Evolutionary conservation across 2,329 filamentous ascomycete genomes (phyloP).

Genomic region (Colletotrichum viniferum): DNA sequence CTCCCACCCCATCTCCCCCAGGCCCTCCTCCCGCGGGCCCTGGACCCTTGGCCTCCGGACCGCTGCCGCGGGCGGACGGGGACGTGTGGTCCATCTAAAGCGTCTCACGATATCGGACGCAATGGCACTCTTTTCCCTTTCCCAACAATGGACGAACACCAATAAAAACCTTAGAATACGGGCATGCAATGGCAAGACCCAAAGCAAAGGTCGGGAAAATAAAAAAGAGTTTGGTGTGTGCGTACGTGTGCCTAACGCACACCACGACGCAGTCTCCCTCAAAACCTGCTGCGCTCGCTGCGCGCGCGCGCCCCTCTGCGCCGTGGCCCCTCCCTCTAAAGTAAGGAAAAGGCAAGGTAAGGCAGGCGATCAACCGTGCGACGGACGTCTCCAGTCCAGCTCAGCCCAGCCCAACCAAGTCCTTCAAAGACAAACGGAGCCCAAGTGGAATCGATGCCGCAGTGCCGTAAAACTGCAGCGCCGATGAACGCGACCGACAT

Average conservation of each 20-base stretch:
- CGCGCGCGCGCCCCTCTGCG: background rate
- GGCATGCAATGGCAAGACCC: background rate
- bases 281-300: background rate
- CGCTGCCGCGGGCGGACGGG: conserved; percentile 9
- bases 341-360: background rate
- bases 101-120: background rate
- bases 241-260: background rate
- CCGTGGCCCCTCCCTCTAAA: background rate
- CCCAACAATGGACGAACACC: background rate
- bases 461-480: background rate
- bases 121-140: background rate
- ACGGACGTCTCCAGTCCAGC: background rate
- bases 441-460: background rate
- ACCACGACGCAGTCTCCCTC: background rate
- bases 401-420: background rate
- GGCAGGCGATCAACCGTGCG: background rate
- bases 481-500: background rate
- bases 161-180: background rate
- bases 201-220: background rate
- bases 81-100: background rate
- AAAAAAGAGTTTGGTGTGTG: background rate
- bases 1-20: background rate
- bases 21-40: background rate
- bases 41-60: background rate
- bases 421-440: background rate